These are phyloP conservation scores for Xylona heveae DNA, from an alignment of 495 filamentous ascomycete species.

Conservation along the genomic window DNA sequence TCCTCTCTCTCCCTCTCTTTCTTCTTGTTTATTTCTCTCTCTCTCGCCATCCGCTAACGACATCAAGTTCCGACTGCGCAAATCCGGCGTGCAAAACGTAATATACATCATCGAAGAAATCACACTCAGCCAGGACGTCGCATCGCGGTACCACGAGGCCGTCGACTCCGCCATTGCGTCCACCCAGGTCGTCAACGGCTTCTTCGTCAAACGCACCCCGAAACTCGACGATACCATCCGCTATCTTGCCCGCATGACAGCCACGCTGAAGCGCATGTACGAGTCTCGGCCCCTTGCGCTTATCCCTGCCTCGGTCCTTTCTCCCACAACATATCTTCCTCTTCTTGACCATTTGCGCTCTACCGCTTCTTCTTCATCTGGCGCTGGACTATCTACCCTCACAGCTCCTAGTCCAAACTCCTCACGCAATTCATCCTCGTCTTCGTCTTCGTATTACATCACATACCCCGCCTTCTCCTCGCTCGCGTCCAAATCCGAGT, in stretches of 20 bases:
- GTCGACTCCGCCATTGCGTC: constrained; percentile 56
- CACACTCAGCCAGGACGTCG: constrained; percentile 23
- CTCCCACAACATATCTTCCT: constrained; percentile 48
- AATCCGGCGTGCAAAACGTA: constrained; percentile 51
- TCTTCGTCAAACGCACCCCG: constrained; percentile 58
- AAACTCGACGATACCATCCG: constrained; percentile 64
- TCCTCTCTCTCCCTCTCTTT: neutral
- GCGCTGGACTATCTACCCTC: too few species aligned
- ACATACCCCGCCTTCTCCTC: constrained; percentile 52
- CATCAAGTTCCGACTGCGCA: constrained; percentile 37
- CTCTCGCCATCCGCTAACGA: too few species aligned
- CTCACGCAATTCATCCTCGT: too few species aligned
- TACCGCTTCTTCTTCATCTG: too few species aligned
- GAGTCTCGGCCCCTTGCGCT: constrained; percentile 25
- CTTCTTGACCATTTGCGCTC: constrained; percentile 33
- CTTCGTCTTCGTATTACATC: constrained; percentile 19
- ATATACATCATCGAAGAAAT: constrained; percentile 69
- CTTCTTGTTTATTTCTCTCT: neutral
- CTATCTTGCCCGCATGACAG: constrained; percentile 59
- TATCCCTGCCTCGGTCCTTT: constrained; percentile 43
- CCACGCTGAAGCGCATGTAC: constrained; percentile 42
- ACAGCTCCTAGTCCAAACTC: constrained; percentile 29
- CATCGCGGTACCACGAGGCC: constrained; percentile 36
- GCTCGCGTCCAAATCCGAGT: constrained; percentile 52
- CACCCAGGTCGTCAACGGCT: constrained; percentile 64